Base-by-base conservation (phyloP, 2,329 filamentous ascomycete species). In the Aspergillus quadricinctus region DNA sequence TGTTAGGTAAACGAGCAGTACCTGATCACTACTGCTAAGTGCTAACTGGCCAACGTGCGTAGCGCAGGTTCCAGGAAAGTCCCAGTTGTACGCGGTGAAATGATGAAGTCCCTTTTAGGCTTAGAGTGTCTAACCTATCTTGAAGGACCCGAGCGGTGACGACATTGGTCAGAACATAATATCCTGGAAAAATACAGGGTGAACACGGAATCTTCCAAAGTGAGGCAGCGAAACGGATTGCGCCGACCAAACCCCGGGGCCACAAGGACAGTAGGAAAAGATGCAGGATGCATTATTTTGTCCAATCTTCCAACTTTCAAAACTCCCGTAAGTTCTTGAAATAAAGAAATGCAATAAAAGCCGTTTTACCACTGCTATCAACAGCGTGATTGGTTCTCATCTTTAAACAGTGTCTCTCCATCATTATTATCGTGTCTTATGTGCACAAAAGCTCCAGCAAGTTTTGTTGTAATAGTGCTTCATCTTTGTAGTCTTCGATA, bases 171-270 rank as follows among this genome's bases (percentile, higher is more conserved):
- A 37, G 23, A 49, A 46, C 29, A 27, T n/a, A 14, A 41, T n/a
- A 49, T 21, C 17, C 10, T 10, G 27, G 10, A 49, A 46, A 17
- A n/a, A 25, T 46, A 46, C 43, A 46, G 43, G 21, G 52, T 48
- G 49, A 52, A 57, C 53, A 57, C 45, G 49, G 45, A 45, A 59
- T 58, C 59, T 49, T 53, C 46, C 41, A 41, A 70, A 72, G 66
- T 72, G 70, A 73, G 68, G 71, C 70, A 68, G 67, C 70, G 67
- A 73, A 71, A 69, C 71, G 71, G 71, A 72, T 70, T 56, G 56
- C 57, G 53, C 59, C 54, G 59, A 60, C 40, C 19, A 9, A 51
- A 45, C 55, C 58, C 69, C 67, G 69, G 69, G 58, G 52, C 65
- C 65, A 66, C 52, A 61, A 54, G 55, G 55, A 57, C 35, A 41